Evolutionary conservation across 2,329 filamentous ascomycete species (phyloP), one percentile per base, ranked within the genome.

Genomic region (Fusarium begoniae): DNA sequence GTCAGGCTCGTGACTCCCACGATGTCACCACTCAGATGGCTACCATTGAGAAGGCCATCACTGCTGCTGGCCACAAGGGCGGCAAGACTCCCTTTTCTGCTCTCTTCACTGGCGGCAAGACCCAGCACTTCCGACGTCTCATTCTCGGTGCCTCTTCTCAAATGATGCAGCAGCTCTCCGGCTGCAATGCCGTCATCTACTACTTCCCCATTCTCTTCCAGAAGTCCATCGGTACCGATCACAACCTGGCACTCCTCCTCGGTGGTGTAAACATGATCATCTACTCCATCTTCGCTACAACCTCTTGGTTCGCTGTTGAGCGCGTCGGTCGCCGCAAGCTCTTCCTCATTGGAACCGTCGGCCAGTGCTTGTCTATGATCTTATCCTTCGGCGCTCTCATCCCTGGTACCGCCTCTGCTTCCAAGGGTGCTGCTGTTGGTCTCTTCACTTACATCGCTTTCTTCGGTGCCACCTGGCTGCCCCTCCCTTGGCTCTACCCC

Each of bases 361-460:
- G 84, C 13, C 89, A 90, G 75, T 84, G 85, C 62, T 69, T 88
- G 15, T 89, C 87, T 56, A 90, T 90, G 87, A 82, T 92, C 78
- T 81, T 91, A n/a, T 84, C 86, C 6, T 93, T 93, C 72, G 89
- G 86, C 1, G 84, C 85, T 24, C 89, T 94, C 69, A 90, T 94
- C 24, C 92, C 92, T 45, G 89, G 89, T 1, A 81, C 89, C 2
- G 84, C 90, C 10, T 13, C 26, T 30, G 60, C 66, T 6, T 89
- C 90, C 6, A 93, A 92, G 78, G 92, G 91, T 28, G 90, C 91
- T 2, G 90, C 90, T 5, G 90, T 92, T 4, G 91, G 90, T 63
- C 82, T 93, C 22, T 93, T 93, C 83, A 87, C 90, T 22, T 93
- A 92, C 81, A 93, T 93, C 77, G 89, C 90, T 5, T 90, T 90